phyloP scores from a whole-genome alignment of 2,329 filamentous ascomycete genomes.

The Neofusicoccum laricinum region DNA sequence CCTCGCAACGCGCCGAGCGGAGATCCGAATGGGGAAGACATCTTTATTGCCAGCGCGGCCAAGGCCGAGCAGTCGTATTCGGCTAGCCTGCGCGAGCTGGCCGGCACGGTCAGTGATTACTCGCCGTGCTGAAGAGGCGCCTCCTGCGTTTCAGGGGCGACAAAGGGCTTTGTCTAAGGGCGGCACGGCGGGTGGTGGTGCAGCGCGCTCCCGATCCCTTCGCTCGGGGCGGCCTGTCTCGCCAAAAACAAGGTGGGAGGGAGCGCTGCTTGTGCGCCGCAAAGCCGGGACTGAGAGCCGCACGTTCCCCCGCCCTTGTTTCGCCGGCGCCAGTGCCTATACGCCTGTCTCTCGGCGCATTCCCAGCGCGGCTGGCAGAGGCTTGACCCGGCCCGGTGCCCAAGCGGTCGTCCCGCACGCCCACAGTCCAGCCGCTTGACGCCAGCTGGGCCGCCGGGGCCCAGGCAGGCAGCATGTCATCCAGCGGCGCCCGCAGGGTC shows the following conservation, averaged over 20 bases:
- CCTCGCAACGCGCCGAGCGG: constrained; percentile 15
- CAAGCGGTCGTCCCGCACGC: constrained; percentile 5
- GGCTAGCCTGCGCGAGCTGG: constrained; percentile 1
- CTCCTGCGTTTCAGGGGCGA: not conserved
- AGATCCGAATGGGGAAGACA: constrained; percentile 16
- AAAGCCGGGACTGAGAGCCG: constrained; percentile 1
- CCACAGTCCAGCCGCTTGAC: not conserved
- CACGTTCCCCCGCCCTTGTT: constrained; percentile 13
- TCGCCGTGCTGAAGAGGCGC: not conserved
- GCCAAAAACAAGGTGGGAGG: not conserved
- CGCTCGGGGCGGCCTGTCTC: not conserved
- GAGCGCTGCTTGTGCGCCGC: not conserved
- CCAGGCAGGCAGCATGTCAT: constrained; percentile 2
- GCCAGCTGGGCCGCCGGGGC: constrained; percentile 1
- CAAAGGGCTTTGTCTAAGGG: constrained; percentile 11
- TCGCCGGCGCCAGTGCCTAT: not conserved
- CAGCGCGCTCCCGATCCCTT: constrained; percentile 5
- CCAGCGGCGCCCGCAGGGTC: constrained; percentile 3
- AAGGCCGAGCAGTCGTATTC: constrained; percentile 11
- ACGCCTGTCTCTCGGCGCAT: constrained; percentile 9
- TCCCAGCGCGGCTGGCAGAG: constrained; percentile 1
- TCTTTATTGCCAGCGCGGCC: constrained; percentile 15
- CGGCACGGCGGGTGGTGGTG: constrained; percentile 9
- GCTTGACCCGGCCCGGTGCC: constrained; percentile 8
- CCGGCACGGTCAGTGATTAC: not conserved